Evolutionary conservation across 2,329 filamentous ascomycete species (phyloP).

Genomic region (Fusarium sublunatum): DNA sequence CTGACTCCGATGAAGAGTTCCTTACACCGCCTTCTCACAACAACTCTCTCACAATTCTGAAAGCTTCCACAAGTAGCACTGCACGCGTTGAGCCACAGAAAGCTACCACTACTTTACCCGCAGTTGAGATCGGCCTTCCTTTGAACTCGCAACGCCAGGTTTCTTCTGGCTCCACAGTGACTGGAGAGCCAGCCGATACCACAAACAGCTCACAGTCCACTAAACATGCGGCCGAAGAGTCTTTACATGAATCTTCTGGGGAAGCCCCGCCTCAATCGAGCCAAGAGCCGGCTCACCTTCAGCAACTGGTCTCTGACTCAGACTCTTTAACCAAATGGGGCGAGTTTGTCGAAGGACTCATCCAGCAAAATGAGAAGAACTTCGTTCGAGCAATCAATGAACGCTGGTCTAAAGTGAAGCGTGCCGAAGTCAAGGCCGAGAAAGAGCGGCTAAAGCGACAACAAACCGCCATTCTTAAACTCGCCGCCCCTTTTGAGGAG

Average conservation of each 20-base stretch:
- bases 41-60: conserved; percentile 24
- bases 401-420: conserved; percentile 58
- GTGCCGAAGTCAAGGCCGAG: conserved; percentile 60
- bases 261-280: conserved; percentile 5
- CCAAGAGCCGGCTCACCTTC: conserved; percentile 41
- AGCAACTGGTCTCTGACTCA: conserved; percentile 47
- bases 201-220: conserved; percentile 20
- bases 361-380: conserved; percentile 61
- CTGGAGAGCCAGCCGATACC: background rate
- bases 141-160: conserved; percentile 26
- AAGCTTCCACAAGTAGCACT: conserved; percentile 7
- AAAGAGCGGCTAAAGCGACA: conserved; percentile 61
- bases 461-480: conserved; percentile 56
- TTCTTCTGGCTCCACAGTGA: conserved; percentile 22
- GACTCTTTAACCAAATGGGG: conserved; percentile 52
- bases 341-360: conserved; percentile 54
- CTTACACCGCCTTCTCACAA: conserved; percentile 51
- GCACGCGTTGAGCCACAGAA: background rate
- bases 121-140: conserved; percentile 3
- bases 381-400: conserved; percentile 62
- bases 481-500: conserved; percentile 56
- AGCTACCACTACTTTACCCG: background rate
- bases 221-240: conserved; percentile 17
- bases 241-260: background rate
- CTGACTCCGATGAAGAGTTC: conserved; percentile 69